Evolutionary conservation across 805 yeast genomes (phyloP).

Genomic region (Starmera quercuum): DNA sequence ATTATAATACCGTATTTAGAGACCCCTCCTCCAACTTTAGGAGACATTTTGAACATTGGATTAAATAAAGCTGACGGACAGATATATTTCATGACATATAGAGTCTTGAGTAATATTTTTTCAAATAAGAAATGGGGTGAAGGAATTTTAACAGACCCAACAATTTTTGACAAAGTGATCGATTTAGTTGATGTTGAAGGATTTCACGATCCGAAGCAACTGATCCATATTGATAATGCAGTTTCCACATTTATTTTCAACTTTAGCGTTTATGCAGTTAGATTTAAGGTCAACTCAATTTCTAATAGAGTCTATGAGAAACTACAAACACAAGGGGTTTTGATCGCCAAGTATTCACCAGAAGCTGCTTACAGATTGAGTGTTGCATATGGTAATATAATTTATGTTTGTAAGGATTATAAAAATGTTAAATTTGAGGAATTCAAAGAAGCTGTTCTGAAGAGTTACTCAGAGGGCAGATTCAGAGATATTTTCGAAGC

Average conservation of each 20-base stretch:
- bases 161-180: constrained; percentile 29
- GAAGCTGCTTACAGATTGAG: constrained; percentile 65
- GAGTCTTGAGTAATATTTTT: constrained; percentile 51
- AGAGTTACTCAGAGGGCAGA: constrained; percentile 9
- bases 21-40: constrained; percentile 30
- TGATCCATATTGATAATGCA: constrained; percentile 28
- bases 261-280: constrained; percentile 32
- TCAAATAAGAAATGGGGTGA: constrained; percentile 39
- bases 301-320: constrained; percentile 23
- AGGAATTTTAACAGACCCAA: constrained; percentile 32
- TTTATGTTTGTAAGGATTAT: constrained; percentile 24
- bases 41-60: constrained; percentile 35
- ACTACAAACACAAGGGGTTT: constrained; percentile 20
- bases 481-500: constrained; percentile 13
- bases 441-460: constrained; percentile 5
- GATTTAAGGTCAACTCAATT: constrained; percentile 21
- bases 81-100: constrained; percentile 43
- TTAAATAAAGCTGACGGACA: constrained; percentile 20
- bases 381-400: constrained; percentile 57
- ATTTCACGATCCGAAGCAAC: constrained; percentile 8
- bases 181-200: constrained; percentile 12
- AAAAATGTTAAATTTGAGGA: constrained; percentile 10
- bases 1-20: constrained; percentile 35
- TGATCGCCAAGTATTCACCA: constrained; percentile 29
- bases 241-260: constrained; percentile 44